Evolutionary conservation across 371 early-diverging fungal genomes (phyloP), one percentile per base, ranked within the genome.

Genomic region (Apophysomyces sp.): DNA sequence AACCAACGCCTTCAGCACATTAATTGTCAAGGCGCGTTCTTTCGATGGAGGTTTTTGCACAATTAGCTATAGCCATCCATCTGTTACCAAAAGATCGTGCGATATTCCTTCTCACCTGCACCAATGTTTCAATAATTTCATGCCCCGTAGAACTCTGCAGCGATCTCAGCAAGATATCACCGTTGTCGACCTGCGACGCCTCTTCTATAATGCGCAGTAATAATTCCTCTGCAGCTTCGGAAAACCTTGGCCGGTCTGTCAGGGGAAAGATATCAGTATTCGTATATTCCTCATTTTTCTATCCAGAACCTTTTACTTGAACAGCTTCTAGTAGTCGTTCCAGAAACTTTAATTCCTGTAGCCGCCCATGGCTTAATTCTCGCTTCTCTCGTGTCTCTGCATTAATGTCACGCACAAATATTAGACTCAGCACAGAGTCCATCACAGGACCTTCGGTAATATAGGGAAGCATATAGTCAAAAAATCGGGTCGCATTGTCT

Each of bases 181-280:
- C 62, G 57, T 69, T 57, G 18, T 80, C 77, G 15, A 71, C 67
- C 32, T 74, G 73, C 3, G 73, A 73, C 12, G 69, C 66, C 55
- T 80, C 80, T 60, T 77, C 80, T 31, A 80, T 69, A 2, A 74
- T 53, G 12, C 80, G 68, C 15, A 75, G n/a, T 24, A 77, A 58
- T 18, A 80, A 63, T 30, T 80, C 76, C 36, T 68, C 62, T 12
- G 69, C 51, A 18, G 72, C 69, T 29, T 66, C 71, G 2, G 68
- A 60, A 58, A 67, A 73, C 0, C 49, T 60, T 11, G 71, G 68
- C 55, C 56, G 30, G 49, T 67, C 65, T 68, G 21, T 44, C 5
- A 21, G 9, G 4, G 16, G 16, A n/a, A 31, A 30, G 40, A 52
- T 24, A 16, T 39, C 15, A 32, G 4, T 9, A 49, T 57, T 52